These are phyloP conservation scores for Talaromyces thailandensis DNA, from an alignment of 495 filamentous ascomycete genomes.

Conservation along the genomic window DNA sequence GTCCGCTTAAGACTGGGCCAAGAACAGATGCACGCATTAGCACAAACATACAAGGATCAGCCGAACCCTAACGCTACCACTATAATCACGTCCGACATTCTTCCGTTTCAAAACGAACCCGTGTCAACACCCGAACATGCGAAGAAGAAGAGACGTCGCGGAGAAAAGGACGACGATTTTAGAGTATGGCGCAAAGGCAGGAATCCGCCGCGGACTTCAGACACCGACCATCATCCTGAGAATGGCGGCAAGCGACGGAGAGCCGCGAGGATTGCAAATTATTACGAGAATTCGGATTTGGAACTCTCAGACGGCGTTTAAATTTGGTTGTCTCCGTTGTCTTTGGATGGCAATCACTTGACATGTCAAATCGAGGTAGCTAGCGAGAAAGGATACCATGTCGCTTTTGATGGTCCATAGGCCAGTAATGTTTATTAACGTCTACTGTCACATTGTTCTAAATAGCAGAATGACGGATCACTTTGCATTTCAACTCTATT, in stretches of 20 bases:
- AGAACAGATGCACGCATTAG: background rate
- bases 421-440: background rate
- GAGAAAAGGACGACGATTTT: constrained; percentile 4
- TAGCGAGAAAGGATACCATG: background rate
- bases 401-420: background rate
- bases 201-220: background rate
- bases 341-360: background rate
- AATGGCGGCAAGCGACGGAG: background rate
- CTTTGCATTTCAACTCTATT: background rate
- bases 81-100: background rate
- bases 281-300: background rate
- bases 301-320: background rate
- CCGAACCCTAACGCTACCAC: background rate
- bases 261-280: background rate
- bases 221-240: background rate
- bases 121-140: background rate
- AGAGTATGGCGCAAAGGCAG: background rate
- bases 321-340: background rate
- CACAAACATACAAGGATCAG: background rate
- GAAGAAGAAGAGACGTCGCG: constrained; percentile 2
- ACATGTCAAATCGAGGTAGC: background rate
- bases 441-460: background rate
- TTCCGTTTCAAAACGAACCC: background rate
- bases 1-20: background rate
- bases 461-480: background rate